Conservation (phyloP, 805 yeast species). For the Ogataea henricii region DNA sequence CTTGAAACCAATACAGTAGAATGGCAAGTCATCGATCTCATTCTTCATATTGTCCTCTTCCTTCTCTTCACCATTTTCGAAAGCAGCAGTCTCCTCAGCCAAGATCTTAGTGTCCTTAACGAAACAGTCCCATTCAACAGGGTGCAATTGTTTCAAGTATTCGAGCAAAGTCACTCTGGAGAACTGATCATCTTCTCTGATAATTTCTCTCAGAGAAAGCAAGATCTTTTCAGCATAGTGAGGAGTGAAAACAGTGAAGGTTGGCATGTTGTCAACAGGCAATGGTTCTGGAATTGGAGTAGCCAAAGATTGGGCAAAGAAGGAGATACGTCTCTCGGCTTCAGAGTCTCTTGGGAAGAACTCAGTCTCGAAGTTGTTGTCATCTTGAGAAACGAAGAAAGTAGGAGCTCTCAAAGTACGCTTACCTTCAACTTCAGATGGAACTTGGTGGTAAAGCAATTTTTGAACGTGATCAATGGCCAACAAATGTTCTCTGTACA, state of each 20-base stretch:
- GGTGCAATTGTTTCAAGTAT: slow-evolving; percentile 91
- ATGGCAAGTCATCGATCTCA: slow-evolving; percentile 89
- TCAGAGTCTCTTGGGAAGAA: slow-evolving; percentile 96
- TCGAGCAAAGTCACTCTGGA: slow-evolving; percentile 93
- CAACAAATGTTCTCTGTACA: slow-evolving; percentile 98
- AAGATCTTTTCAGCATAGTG: slow-evolving; percentile 95
- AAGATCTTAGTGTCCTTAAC: slow-evolving; percentile 93
- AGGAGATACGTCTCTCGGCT: slow-evolving; percentile 99
- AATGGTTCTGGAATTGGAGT: slow-evolving; percentile 99
- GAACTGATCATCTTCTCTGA: slow-evolving; percentile 95
- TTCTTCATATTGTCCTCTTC: slow-evolving; percentile 69
- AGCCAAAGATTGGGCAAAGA: slow-evolving; percentile 98
- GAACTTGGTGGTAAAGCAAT: slow-evolving; percentile 96
- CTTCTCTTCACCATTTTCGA: slow-evolving; percentile 61
- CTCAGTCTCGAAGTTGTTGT: slow-evolving; percentile 90
- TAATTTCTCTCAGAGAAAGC: slow-evolving; percentile 90
- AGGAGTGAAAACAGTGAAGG: slow-evolving; percentile 95
- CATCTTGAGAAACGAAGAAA: slow-evolving; percentile 97
- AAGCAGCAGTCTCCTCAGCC: slow-evolving; percentile 92
- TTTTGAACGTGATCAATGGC: slow-evolving; percentile 99
- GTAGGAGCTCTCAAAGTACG: slow-evolving; percentile 99
- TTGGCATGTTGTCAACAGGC: slow-evolving; percentile 99
- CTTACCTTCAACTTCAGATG: slow-evolving; percentile 96
- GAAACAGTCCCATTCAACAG: slow-evolving; percentile 97
- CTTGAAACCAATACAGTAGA: slow-evolving; percentile 95